Evolutionary conservation across 305 asterid genomes (phyloP).

Genomic region (Caryopteris hybrid): DNA sequence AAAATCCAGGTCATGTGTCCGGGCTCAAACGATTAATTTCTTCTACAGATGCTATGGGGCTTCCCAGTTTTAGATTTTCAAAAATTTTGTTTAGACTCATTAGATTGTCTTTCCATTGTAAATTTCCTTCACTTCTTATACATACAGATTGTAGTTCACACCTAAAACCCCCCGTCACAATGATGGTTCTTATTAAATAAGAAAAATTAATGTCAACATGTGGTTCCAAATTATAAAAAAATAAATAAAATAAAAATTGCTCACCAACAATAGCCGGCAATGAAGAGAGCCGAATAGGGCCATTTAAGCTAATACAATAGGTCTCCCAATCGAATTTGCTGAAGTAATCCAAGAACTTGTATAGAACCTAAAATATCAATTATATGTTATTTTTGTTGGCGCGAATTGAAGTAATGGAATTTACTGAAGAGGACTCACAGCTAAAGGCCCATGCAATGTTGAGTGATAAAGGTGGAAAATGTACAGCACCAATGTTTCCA

Average conservation of each 20-base stretch:
- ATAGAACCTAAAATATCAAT: conserved; percentile 50
- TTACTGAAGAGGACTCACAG: conserved; percentile 48
- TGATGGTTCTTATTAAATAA: too few relatives aligned
- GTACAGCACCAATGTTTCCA: conserved; percentile 83
- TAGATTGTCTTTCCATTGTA: too few relatives aligned
- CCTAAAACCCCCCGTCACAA: too few relatives aligned
- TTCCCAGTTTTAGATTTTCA: too few relatives aligned
- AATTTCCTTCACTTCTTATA: too few relatives aligned
- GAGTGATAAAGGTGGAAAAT: conserved; percentile 80
- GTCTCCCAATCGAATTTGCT: conserved; percentile 85
- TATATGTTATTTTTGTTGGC: conserved; percentile 21
- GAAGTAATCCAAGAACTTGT: conserved; percentile 76
- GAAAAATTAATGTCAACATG: conserved; percentile 11
- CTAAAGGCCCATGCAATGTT: conserved; percentile 66
- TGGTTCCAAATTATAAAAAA: conserved; percentile 3
- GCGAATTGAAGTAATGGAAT: conserved; percentile 10
- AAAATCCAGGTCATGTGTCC: too few relatives aligned
- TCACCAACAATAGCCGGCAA: conserved; percentile 65
- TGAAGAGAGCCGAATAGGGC: conserved; percentile 61
- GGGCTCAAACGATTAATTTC: too few relatives aligned
- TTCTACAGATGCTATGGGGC: too few relatives aligned
- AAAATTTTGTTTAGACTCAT: too few relatives aligned
- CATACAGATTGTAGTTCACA: too few relatives aligned
- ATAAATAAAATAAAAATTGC: conserved; percentile 14
- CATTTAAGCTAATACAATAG: conserved; percentile 62